Evolutionary conservation across 2,329 filamentous ascomycete genomes (phyloP).

Genomic region (Cyphellophora attinorum): DNA sequence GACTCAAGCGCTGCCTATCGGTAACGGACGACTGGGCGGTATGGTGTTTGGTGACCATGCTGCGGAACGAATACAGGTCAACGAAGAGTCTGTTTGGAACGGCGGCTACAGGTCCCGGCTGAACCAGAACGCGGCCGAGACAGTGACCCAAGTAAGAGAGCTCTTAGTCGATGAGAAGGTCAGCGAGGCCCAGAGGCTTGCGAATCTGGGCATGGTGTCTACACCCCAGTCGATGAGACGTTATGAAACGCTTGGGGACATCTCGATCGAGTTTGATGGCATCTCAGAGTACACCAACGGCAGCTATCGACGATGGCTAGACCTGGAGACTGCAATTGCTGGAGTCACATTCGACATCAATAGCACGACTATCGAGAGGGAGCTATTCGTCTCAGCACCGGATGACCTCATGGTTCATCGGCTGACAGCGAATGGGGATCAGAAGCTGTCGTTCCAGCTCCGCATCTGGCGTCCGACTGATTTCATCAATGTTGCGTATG

Average conservation of each 20-base stretch:
- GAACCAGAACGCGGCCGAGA: slow-evolving; percentile 3
- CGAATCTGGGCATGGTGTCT: background rate
- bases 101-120: slow-evolving; percentile 14
- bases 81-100: slow-evolving; percentile 21
- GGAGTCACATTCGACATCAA: slow-evolving; percentile 28
- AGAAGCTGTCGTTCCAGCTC: slow-evolving; percentile 22
- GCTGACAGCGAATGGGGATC: slow-evolving; percentile 16
- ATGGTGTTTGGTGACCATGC: slow-evolving; percentile 14
- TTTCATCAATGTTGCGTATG: background rate
- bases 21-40: slow-evolving; percentile 37
- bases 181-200: slow-evolving; percentile 1
- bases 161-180: slow-evolving; percentile 1
- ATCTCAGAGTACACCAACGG: slow-evolving; percentile 21
- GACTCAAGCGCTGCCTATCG: slow-evolving; percentile 36
- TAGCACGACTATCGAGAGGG: slow-evolving; percentile 24
- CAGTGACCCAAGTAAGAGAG: slow-evolving; percentile 2
- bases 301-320: slow-evolving; percentile 30
- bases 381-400: slow-evolving; percentile 34
- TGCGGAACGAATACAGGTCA: slow-evolving; percentile 15
- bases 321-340: slow-evolving; percentile 27
- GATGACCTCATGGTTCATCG: slow-evolving; percentile 30
- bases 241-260: slow-evolving; percentile 36
- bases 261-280: slow-evolving; percentile 30
- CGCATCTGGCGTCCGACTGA: slow-evolving; percentile 1
- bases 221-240: slow-evolving; percentile 23